phyloP scores from a whole-genome alignment of 2,329 filamentous ascomycete species.

The Thelonectria olida region DNA sequence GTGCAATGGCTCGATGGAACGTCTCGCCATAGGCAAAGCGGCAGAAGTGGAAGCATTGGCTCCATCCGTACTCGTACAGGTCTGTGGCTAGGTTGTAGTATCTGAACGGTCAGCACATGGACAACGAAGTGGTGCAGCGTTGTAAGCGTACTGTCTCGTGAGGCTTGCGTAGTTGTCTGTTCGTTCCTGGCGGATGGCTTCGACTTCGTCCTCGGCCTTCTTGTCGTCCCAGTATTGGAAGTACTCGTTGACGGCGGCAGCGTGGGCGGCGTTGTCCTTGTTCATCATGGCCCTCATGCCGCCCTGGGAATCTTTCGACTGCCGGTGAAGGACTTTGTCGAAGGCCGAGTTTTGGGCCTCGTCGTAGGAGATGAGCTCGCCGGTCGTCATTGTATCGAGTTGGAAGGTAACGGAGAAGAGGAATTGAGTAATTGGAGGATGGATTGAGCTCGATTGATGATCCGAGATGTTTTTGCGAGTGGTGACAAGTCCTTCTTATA shows the following conservation, averaged over 20 bases:
- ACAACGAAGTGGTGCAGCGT: background rate
- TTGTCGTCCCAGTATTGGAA: slow-evolving; percentile 95
- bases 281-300: slow-evolving; percentile 82
- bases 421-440: background rate
- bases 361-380: slow-evolving; percentile 78
- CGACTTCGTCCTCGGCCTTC: slow-evolving; percentile 76
- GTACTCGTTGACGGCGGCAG: slow-evolving; percentile 83
- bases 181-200: slow-evolving; percentile 71
- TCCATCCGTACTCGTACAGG: slow-evolving; percentile 94
- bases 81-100: slow-evolving; percentile 95
- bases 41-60: slow-evolving; percentile 93
- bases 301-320: slow-evolving; percentile 70
- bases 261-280: slow-evolving; percentile 78
- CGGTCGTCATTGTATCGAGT: slow-evolving; percentile 35
- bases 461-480: background rate
- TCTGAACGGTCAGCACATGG: slow-evolving; percentile 50
- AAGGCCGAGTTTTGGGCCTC: slow-evolving; percentile 84
- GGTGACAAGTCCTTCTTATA: slow-evolving; percentile 3
- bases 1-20: slow-evolving; percentile 88
- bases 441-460: background rate
- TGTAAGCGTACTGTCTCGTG: slow-evolving; percentile 77
- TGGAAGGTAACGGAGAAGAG: background rate
- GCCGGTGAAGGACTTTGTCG: slow-evolving; percentile 81
- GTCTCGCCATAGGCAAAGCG: slow-evolving; percentile 85
- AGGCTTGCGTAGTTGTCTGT: slow-evolving; percentile 87